Conservation (phyloP, 2,329 filamentous ascomycete genomes). For the Sclerotinia spermophila region DNA sequence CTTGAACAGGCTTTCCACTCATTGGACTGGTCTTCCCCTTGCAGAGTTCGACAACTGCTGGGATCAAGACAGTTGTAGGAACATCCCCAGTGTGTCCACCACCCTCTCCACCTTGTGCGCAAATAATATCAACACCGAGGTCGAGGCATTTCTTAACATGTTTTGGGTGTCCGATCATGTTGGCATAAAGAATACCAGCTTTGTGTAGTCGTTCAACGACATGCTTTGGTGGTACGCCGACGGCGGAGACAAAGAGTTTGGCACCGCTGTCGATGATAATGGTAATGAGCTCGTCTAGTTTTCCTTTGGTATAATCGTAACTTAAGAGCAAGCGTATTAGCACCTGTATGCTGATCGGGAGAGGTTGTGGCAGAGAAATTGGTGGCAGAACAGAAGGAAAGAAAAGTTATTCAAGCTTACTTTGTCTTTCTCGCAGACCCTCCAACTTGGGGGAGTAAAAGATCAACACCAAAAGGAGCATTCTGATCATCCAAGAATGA, state of each 20-base stretch:
- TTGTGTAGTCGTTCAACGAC: slow-evolving; percentile 90
- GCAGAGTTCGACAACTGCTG: slow-evolving; percentile 79
- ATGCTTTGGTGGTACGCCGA: slow-evolving; percentile 84
- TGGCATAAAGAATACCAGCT: slow-evolving; percentile 92
- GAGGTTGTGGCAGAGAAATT: neutral
- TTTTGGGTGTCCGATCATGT: slow-evolving; percentile 99
- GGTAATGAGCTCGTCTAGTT: slow-evolving; percentile 83
- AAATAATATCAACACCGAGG: slow-evolving; percentile 91
- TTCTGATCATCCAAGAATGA: slow-evolving; percentile 83
- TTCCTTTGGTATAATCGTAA: slow-evolving; percentile 99
- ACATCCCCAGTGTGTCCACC: slow-evolving; percentile 95
- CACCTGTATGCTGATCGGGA: slow-evolving; percentile 23
- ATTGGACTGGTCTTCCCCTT: slow-evolving; percentile 80
- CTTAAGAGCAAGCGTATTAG: slow-evolving; percentile 46
- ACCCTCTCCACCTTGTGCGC: slow-evolving; percentile 95
- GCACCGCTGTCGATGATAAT: slow-evolving; percentile 91
- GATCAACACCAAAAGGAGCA: slow-evolving; percentile 90
- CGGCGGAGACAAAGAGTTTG: slow-evolving; percentile 92
- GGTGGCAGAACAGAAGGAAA: slow-evolving; percentile 16
- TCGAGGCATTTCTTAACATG: slow-evolving; percentile 96
- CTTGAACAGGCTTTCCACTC: slow-evolving; percentile 82
- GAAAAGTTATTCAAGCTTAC: slow-evolving; percentile 48
- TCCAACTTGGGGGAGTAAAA: slow-evolving; percentile 90
- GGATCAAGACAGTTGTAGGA: slow-evolving; percentile 84
- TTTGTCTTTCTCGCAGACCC: slow-evolving; percentile 95